Conservation (phyloP, 768 basidiomycete genomes). For the Erythrobasidium yunnanense region DNA sequence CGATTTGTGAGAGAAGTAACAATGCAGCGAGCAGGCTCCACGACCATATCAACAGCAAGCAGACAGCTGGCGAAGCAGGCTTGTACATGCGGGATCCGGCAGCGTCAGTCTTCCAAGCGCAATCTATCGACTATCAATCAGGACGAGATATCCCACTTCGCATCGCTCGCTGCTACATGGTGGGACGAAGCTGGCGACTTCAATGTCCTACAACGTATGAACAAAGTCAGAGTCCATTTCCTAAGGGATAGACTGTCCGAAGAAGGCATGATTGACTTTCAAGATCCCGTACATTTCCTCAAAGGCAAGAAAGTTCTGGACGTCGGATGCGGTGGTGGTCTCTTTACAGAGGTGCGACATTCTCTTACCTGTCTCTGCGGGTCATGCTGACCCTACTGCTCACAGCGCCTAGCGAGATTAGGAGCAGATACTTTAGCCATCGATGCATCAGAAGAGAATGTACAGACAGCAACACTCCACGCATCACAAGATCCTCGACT, state of each 20-base stretch:
- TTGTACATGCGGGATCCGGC: no score
- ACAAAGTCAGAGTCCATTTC: constrained; percentile 74
- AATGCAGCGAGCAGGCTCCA: neutral
- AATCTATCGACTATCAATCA: constrained; percentile 34
- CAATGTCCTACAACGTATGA: constrained; percentile 80
- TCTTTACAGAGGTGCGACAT: constrained; percentile 71
- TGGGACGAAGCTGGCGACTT: constrained; percentile 94
- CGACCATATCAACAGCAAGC: neutral
- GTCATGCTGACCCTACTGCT: neutral
- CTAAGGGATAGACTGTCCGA: constrained; percentile 46
- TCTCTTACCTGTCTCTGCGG: neutral
- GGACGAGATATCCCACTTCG: constrained; percentile 78
- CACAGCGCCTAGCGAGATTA: constrained; percentile 72
- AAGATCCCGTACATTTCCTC: constrained; percentile 39
- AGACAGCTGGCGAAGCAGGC: no score
- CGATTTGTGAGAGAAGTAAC: no score
- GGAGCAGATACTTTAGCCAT: constrained; percentile 83
- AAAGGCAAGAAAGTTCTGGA: constrained; percentile 65
- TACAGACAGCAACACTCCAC: constrained; percentile 71
- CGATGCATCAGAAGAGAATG: constrained; percentile 79
- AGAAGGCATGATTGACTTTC: constrained; percentile 30
- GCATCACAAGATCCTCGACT: constrained; percentile 65
- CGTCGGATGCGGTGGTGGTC: constrained; percentile 89
- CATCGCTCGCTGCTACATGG: constrained; percentile 78
- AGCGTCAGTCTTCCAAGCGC: neutral